Base-by-base conservation (phyloP, 371 early-diverging fungal species). In the Fennellomyces sp. region DNA sequence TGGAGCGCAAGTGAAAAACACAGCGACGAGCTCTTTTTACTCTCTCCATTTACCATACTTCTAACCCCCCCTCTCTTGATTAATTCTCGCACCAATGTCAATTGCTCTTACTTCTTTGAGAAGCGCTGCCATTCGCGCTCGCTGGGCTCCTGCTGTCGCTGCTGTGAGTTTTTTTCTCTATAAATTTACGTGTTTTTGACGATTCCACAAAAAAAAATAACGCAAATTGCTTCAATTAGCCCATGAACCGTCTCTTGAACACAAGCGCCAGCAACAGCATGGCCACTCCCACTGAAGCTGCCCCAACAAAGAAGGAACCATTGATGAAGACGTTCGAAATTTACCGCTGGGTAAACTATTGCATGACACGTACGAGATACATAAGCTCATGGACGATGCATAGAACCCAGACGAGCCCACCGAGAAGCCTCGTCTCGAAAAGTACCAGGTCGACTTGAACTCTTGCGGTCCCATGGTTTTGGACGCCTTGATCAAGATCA, bases 401-500 rank as follows among this genome's bases (percentile, higher is more conserved):
- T 51, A 92, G 92, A 85, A 93, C 82, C 98, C 98, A 49, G 96
- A 96, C 63, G 75, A 69, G 31, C 97, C 98, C 3, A 80, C 88
- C 2, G 93, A 87, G 58, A 94, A 96, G 82, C 98, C 98, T 31
- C 72, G 76, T 55, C 80, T 96, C 62, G 89, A 95, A 69, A 82
- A 79, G n/a, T 98, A 95, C 78, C 76, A 88, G 70, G 82, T 98
- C 31, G 94, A 98, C 73, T 76, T 95, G 73, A 93, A 91, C 82
- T 56, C 76, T 42, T 94, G 95, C 70, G 97, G 97, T 19, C 97
- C 97, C 53, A 97, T 97, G 96, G 84, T 96, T 10, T 84, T 97
- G 33, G 98, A 97, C 72, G 97, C 96, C 15, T 73, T 96, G 33
- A 90, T 95, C 71, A 95, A 96, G 73, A 96, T 96, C 70, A 97